Evolutionary conservation across 2,329 filamentous ascomycete species (phyloP).

Genomic region (Aspergillus sp.): DNA sequence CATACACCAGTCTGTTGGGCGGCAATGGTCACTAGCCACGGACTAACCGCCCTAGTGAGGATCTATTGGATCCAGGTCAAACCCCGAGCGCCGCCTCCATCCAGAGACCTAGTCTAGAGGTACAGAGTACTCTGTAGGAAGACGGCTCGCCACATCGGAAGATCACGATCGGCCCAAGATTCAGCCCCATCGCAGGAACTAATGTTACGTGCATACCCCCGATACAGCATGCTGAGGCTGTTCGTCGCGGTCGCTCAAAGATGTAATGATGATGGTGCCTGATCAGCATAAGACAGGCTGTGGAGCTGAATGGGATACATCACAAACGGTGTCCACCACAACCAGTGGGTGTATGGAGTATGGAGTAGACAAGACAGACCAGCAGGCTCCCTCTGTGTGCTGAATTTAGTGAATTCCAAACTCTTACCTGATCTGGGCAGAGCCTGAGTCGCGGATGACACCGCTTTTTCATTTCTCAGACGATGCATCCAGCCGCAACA

Average conservation of each 20-base stretch:
- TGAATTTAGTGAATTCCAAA: background rate
- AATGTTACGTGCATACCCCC: background rate
- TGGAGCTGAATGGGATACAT: slow-evolving; percentile 4
- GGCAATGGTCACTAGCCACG: background rate
- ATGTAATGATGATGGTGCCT: background rate
- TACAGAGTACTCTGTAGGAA: too few relatives aligned
- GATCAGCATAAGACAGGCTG: background rate
- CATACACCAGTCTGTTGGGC: too few relatives aligned
- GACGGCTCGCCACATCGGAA: background rate
- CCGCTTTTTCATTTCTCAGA: background rate
- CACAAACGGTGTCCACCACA: background rate
- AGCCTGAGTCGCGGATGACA: background rate
- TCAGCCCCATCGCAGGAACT: background rate
- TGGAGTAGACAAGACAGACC: background rate
- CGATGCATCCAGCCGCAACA: background rate
- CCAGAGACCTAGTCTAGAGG: background rate
- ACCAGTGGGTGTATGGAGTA: background rate
- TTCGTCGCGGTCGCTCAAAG: background rate
- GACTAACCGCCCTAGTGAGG: background rate
- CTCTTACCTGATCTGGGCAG: background rate
- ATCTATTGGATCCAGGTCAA: background rate
- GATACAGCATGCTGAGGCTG: background rate
- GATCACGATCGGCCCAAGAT: background rate
- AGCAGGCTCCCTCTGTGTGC: background rate
- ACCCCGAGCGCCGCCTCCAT: too few relatives aligned